phyloP scores from a whole-genome alignment of 345 rosid species.

The Garcia nutans region DNA sequence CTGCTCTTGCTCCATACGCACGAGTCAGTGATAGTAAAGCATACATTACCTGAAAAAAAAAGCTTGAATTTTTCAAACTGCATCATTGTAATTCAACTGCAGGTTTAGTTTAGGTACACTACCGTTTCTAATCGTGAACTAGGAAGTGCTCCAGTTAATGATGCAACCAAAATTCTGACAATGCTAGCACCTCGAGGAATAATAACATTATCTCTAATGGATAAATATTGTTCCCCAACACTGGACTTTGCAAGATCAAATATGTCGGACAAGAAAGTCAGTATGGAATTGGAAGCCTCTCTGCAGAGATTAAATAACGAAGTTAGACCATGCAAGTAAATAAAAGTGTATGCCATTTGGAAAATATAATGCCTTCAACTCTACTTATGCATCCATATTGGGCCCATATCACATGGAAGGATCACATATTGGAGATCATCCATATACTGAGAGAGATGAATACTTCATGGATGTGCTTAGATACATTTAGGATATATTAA shows the following conservation, averaged over 20 bases:
- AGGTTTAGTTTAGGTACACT: conserved; percentile 11
- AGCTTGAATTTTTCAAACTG: not conserved
- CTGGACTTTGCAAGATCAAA: conserved; percentile 77
- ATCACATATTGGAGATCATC: not conserved
- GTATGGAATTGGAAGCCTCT: conserved; percentile 90
- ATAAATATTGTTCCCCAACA: conserved; percentile 58
- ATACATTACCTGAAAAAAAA: conserved; percentile 58
- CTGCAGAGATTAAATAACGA: conserved; percentile 40
- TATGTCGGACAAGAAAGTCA: conserved; percentile 84
- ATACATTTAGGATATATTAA: not conserved
- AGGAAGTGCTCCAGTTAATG: conserved; percentile 95
- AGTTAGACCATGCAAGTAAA: not conserved
- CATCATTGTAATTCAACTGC: not conserved
- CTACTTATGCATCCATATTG: not conserved
- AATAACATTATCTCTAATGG: conserved; percentile 62
- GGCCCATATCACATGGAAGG: not conserved
- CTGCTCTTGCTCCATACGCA: conserved; percentile 55
- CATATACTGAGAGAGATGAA: not conserved
- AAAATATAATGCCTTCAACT: not conserved
- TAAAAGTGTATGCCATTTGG: no score
- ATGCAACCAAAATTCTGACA: conserved; percentile 77
- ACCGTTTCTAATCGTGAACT: conserved; percentile 91
- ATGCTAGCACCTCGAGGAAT: conserved; percentile 83
- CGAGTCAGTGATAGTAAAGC: conserved; percentile 71
- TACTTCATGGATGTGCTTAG: not conserved